Conservation (phyloP, 2,329 filamentous ascomycete species). For the Rhinocladiella similis region DNA sequence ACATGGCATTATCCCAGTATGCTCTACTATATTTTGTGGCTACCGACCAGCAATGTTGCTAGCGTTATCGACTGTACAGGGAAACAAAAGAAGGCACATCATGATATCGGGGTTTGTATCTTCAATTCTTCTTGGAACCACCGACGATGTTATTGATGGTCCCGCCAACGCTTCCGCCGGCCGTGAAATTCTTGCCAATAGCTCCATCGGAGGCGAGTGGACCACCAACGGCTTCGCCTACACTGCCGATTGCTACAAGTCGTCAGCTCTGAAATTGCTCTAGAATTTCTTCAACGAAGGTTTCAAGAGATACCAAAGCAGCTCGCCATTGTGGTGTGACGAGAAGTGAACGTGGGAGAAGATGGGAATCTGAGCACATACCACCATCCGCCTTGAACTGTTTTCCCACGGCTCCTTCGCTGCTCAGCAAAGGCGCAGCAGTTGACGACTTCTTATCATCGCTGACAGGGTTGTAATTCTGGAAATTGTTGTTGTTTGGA, state of each 20-base stretch:
- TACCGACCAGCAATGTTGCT: too few species aligned
- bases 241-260: not conserved
- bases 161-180: slow-evolving; percentile 1
- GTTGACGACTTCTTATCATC: not conserved
- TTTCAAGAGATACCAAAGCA: too few species aligned
- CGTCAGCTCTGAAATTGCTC: too few species aligned
- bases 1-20: too few species aligned
- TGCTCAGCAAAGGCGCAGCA: slow-evolving; percentile 24
- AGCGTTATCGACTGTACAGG: too few species aligned
- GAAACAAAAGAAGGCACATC: too few species aligned
- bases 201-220: slow-evolving; percentile 36
- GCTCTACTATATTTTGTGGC: too few species aligned
- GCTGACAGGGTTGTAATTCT: not conserved
- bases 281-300: too few species aligned
- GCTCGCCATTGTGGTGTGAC: too few species aligned
- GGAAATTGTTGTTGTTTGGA: not conserved
- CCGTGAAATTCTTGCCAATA: slow-evolving; percentile 39
- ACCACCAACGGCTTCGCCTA: slow-evolving; percentile 17
- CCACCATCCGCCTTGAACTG: slow-evolving; percentile 33
- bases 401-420: slow-evolving; percentile 38
- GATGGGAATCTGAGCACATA: not conserved
- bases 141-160: slow-evolving; percentile 1
- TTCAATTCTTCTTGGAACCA: not conserved
- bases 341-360: too few species aligned
- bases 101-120: too few species aligned